Evolutionary conservation across 1,139 yeast genomes (phyloP).

Genomic region (Protomyces gravidus): DNA sequence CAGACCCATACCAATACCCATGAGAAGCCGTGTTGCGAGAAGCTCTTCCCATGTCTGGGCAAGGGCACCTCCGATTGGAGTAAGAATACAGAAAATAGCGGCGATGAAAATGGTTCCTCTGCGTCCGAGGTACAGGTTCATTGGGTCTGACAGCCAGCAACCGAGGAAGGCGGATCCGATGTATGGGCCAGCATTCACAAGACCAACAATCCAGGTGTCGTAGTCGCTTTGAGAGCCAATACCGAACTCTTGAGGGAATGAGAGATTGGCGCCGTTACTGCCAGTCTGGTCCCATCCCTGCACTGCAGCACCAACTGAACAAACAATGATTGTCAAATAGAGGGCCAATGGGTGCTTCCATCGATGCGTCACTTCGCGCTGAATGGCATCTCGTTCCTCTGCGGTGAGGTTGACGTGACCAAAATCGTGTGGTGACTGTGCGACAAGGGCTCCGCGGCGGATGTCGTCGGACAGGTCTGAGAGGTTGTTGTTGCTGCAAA

Average conservation of each 20-base stretch:
- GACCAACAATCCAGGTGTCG: constrained; percentile 65
- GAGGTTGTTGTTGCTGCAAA: constrained; percentile 46
- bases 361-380: constrained; percentile 54
- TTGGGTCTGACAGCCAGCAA: constrained; percentile 68
- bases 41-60: constrained; percentile 70
- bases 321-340: constrained; percentile 61
- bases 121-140: constrained; percentile 63
- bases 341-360: constrained; percentile 63
- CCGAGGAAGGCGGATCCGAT: constrained; percentile 65
- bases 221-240: constrained; percentile 40
- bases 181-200: constrained; percentile 78
- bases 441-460: constrained; percentile 70
- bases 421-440: constrained; percentile 59
- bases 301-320: constrained; percentile 84
- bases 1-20: constrained; percentile 78
- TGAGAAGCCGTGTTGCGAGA: constrained; percentile 63
- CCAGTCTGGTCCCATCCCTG: constrained; percentile 94
- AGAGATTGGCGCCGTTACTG: constrained; percentile 74
- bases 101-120: constrained; percentile 69
- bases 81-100: constrained; percentile 58
- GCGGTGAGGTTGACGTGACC: constrained; percentile 58
- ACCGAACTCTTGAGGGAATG: constrained; percentile 56
- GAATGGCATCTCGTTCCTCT: constrained; percentile 56
- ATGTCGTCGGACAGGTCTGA: constrained; percentile 42
- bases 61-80: constrained; percentile 76